Evolutionary conservation across 208 protist genomes (phyloP).

Genomic region (Tritrichomonas musculus): DNA sequence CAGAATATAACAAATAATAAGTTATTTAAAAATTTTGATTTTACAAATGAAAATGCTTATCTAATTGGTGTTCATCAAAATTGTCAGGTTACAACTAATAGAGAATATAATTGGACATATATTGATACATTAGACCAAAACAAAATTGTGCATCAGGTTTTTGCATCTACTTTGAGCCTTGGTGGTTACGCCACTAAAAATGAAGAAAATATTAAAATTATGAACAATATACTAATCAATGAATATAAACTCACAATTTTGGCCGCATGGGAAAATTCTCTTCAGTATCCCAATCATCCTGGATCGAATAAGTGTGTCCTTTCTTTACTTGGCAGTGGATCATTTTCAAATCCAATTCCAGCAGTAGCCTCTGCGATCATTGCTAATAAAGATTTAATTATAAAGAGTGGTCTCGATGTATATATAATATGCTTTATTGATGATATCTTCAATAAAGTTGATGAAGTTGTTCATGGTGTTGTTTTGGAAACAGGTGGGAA

Average conservation of each 20-base stretch:
- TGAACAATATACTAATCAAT: background rate
- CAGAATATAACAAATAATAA: no score
- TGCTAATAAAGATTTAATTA: background rate
- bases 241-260: conserved; percentile 9
- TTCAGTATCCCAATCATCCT: background rate
- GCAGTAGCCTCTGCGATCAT: background rate
- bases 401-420: background rate
- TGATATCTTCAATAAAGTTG: background rate
- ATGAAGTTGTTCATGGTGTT: no score
- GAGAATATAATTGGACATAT: background rate
- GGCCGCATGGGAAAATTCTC: background rate
- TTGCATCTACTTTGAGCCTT: background rate
- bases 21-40: background rate
- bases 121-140: background rate
- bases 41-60: background rate
- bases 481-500: no score
- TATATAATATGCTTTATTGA: background rate
- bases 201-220: background rate
- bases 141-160: background rate
- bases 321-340: background rate
- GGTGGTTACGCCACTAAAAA: background rate
- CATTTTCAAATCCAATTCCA: background rate
- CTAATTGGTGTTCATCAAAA: background rate
- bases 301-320: background rate
- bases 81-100: background rate